Percentiles rank a stretch among this genome's conserved stretches.
Evolutionary conservation across 2,329 filamentous ascomycete genomes (phyloP).

Genomic region (Fusarium nematophilum): DNA sequence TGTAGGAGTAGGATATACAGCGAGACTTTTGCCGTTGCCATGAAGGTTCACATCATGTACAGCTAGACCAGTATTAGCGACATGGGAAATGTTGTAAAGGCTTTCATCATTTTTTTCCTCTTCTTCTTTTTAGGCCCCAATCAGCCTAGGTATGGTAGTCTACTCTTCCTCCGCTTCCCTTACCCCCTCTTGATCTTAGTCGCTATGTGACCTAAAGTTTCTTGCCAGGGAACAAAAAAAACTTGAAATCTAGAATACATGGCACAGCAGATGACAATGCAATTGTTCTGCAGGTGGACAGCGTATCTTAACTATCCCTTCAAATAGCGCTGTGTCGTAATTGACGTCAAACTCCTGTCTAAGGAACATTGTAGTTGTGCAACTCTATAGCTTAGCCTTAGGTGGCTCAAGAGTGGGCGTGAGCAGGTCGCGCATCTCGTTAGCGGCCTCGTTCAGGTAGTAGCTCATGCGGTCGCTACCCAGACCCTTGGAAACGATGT

Average conservation of each 20-base stretch:
- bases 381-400: slow-evolving; percentile 85
- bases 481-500: slow-evolving; percentile 93
- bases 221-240: slow-evolving; percentile 1
- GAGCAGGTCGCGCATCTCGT: slow-evolving; percentile 88
- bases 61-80: slow-evolving; percentile 22
- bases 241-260: slow-evolving; percentile 26
- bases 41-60: slow-evolving; percentile 16
- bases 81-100: slow-evolving; percentile 19
- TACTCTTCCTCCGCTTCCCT: neutral
- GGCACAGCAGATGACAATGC: slow-evolving; percentile 5
- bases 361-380: neutral
- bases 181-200: slow-evolving; percentile 6
- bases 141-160: slow-evolving; percentile 2
- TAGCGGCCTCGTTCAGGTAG: slow-evolving; percentile 93
- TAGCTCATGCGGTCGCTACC: slow-evolving; percentile 94
- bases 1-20: slow-evolving; percentile 34
- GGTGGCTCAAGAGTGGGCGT: slow-evolving; percentile 80
- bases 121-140: neutral
- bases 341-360: slow-evolving; percentile 9
- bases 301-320: neutral
- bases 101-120: slow-evolving; percentile 18
- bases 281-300: neutral
- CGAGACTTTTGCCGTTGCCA: slow-evolving; percentile 3
- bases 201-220: slow-evolving; percentile 7
- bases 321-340: neutral